Base-by-base conservation (phyloP, 2,329 filamentous ascomycete species). In the Emergomyces africanus region DNA sequence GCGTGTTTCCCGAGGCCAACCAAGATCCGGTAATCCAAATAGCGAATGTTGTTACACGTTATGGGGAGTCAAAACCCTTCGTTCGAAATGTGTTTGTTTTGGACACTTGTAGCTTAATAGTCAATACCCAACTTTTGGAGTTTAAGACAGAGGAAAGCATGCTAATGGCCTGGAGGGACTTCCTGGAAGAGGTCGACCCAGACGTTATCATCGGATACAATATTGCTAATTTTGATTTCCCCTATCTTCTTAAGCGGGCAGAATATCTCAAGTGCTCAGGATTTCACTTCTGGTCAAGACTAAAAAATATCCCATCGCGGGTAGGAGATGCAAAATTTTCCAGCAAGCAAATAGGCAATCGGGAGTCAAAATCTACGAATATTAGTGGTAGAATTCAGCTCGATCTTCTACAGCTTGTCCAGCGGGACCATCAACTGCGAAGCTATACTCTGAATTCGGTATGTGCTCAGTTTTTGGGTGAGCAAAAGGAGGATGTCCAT, bases 171-270 rank as follows among this genome's bases (percentile, higher is more conserved):
- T 99, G 94, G 94, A 86, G 88, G 67, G 82, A 95, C 61, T 99
- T 99, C 64, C 74, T 99, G 18, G 81, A 95, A 66, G 84, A 89
- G 67, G 89, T 94, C 0, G 94, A 99, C 65, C 92, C 94, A 0
- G 94, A 99, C 75, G 88, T 99, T 64, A 96, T 99, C 68, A 99
- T 95, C 59, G 94, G 94, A 51, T 99, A 99, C 84, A 99, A 99
- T 73, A 99, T 95, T 75, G 79, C 89, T 70, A 99, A 99, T 75
- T 99, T 99, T 74, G 94, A 99, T 77, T 97, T 99, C 64, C 92
- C 92, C 0, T 99, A 99, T 70, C 82, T 99, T 0, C 80, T 99
- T 12, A 89, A 96, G 59, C 84, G 94, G 51, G 94, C 91, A 10
- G 89, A 82, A 64, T 85, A 95, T 69, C 79, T 99, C 33, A 95